Conservation (phyloP, 2,329 filamentous ascomycete species). For the Colletotrichum karsti region DNA sequence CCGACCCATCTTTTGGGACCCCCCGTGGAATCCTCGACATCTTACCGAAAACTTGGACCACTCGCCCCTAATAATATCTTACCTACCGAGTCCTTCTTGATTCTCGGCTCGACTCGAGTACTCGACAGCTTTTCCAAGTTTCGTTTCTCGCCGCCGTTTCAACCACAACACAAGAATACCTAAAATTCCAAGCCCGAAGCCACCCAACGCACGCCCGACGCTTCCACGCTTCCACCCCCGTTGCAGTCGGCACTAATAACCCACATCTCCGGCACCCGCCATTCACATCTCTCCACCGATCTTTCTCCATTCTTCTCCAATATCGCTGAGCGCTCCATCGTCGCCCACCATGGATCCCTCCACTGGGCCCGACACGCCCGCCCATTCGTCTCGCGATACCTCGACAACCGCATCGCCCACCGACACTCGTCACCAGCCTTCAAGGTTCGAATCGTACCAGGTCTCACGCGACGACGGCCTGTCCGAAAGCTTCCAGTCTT, state of each 20-base stretch:
- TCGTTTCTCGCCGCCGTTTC: neutral
- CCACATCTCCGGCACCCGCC: slow-evolving; percentile 21
- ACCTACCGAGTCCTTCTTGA: neutral
- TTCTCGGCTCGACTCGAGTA: neutral
- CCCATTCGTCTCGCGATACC: slow-evolving; percentile 46
- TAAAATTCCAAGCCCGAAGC: slow-evolving; percentile 8
- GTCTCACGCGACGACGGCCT: slow-evolving; percentile 51
- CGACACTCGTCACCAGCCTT: slow-evolving; percentile 53
- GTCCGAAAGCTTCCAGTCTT: slow-evolving; percentile 65
- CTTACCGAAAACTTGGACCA: neutral
- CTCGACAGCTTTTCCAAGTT: neutral
- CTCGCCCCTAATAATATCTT: neutral
- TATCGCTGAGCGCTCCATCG: slow-evolving; percentile 13
- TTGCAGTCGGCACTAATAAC: slow-evolving; percentile 17
- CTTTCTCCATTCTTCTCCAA: slow-evolving; percentile 9
- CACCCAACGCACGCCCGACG: slow-evolving; percentile 4
- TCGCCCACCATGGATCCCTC: slow-evolving; percentile 53
- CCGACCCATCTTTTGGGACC: neutral
- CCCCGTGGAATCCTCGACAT: neutral
- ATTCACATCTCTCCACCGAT: slow-evolving; percentile 22
- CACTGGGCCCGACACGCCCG: slow-evolving; percentile 41
- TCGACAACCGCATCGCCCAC: slow-evolving; percentile 55
- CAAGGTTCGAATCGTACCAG: slow-evolving; percentile 43
- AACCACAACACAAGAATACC: neutral
- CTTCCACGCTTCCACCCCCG: neutral